Evolutionary conservation across 306 rosid species (phyloP), one percentile per base, ranked within the genome.

Genomic region (Betula pendula): DNA sequence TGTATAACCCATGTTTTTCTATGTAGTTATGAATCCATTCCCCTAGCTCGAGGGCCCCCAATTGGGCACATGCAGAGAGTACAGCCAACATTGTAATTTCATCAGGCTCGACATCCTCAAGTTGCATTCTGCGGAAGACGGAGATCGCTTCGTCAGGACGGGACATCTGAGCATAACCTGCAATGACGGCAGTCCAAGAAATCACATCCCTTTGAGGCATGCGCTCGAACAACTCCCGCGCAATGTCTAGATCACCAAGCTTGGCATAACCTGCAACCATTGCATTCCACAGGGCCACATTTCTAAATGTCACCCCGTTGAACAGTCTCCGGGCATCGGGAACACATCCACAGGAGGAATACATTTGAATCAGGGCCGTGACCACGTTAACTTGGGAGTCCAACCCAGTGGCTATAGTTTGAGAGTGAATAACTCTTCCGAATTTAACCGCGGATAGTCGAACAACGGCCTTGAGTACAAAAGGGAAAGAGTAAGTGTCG

Each of bases 41-140:
- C 55, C 97, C 94, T 29, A 89, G 63, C 51, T 79, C 87, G 31
- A 89, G 87, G 45, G 92, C 88, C n/a, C 97, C 94, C 81, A 89
- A 76, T 65, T 85, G 85, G 31, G 91, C 90, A 85, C 92, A 86
- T 3, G 94, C 97, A 14, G 94, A 91, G 78, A 91, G 90, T 68
- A 84, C 86, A 44, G 84, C 88, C 80, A 92, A 48, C 76, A 89
- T 74, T 2, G 90, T 72, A 35, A 89, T 83, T 67, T 79, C 94
- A 73, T 91, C 97, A 0, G 97, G 90, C 67, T 82, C 78, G 55
- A 91, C 89, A 74, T 86, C 53, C 51, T 83, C 82, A 17, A 88
- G 45, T 77, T 76, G 92, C 97, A 91, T 89, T 77, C 74, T 73
- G 68, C 81, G 75, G 70, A 92, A 89, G 31, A 88, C 72, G 12